These are phyloP conservation scores for Aspergillus cristatus DNA, from an alignment of 495 filamentous ascomycete genomes.

Conservation along the genomic window DNA sequence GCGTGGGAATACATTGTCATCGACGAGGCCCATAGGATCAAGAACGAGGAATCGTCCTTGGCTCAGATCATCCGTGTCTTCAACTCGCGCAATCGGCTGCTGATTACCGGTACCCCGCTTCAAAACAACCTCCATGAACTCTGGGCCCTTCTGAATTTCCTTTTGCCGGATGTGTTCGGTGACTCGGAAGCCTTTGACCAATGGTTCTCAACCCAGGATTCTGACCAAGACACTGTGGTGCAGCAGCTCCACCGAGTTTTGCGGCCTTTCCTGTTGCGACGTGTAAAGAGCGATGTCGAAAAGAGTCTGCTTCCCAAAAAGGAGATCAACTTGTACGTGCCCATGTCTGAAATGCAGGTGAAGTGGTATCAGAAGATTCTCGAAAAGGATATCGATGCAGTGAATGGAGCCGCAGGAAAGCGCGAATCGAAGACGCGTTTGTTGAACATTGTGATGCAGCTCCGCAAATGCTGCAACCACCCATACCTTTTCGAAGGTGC, in stretches of 20 bases:
- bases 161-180: slow-evolving; percentile 95
- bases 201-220: slow-evolving; percentile 88
- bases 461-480: slow-evolving; percentile 98
- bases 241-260: slow-evolving; percentile 93
- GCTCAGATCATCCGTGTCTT: slow-evolving; percentile 96
- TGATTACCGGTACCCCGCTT: slow-evolving; percentile 95
- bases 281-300: slow-evolving; percentile 97
- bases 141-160: slow-evolving; percentile 97
- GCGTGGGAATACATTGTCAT: slow-evolving; percentile 99
- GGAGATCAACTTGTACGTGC: slow-evolving; percentile 92
- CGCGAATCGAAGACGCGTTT: slow-evolving; percentile 97
- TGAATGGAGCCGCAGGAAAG: slow-evolving; percentile 94
- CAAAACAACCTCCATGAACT: slow-evolving; percentile 99
- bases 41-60: slow-evolving; percentile 96
- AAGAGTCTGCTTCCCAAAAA: slow-evolving; percentile 98
- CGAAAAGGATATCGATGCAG: slow-evolving; percentile 98
- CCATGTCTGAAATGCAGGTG: slow-evolving; percentile 98
- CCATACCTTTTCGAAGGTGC: slow-evolving; percentile 98
- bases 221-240: slow-evolving; percentile 91
- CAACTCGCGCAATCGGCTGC: slow-evolving; percentile 86
- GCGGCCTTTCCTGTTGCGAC: slow-evolving; percentile 86
- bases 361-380: slow-evolving; percentile 99
- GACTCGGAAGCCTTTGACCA: slow-evolving; percentile 97
- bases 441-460: slow-evolving; percentile 99
- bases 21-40: slow-evolving; percentile 97